phyloP scores from a whole-genome alignment of 352 stramenopile species.

The Elongisporangium anandrum region DNA sequence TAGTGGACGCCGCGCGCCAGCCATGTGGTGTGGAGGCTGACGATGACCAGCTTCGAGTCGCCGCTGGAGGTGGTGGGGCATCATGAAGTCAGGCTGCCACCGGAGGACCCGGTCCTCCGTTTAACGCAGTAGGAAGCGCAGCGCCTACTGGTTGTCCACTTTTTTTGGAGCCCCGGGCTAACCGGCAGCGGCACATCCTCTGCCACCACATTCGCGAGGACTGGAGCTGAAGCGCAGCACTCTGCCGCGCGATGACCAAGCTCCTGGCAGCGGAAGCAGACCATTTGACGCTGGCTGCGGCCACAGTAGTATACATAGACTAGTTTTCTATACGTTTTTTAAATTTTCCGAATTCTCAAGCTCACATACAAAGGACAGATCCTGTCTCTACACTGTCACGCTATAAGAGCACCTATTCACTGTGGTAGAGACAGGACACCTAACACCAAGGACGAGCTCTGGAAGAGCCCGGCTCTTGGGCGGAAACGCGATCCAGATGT shows the following conservation, averaged over 20 bases:
- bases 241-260: conserved; percentile 10
- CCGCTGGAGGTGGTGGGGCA: conserved; percentile 9
- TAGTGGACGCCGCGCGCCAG: conserved; percentile 4
- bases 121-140: conserved; percentile 6
- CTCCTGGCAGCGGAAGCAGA: conserved; percentile 6
- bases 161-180: conserved; percentile 3
- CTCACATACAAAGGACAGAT: too few species aligned
- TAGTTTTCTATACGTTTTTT: not conserved
- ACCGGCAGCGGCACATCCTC: not conserved
- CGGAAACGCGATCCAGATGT: too few species aligned
- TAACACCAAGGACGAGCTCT: too few species aligned
- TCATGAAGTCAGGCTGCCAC: conserved; percentile 2
- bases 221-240: conserved; percentile 8
- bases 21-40: conserved; percentile 8
- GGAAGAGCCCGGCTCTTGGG: too few species aligned
- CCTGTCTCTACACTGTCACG: too few species aligned
- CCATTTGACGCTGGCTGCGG: not conserved
- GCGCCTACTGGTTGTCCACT: conserved; percentile 10
- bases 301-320: too few species aligned
- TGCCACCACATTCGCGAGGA: conserved; percentile 1
- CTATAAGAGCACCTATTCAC: too few species aligned
- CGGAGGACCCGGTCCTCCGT: conserved; percentile 4
- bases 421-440: too few species aligned
- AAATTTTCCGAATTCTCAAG: too few species aligned
- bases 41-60: conserved; percentile 10